Conservation (phyloP, 495 filamentous ascomycete species). For the Neurospora sp. region DNA sequence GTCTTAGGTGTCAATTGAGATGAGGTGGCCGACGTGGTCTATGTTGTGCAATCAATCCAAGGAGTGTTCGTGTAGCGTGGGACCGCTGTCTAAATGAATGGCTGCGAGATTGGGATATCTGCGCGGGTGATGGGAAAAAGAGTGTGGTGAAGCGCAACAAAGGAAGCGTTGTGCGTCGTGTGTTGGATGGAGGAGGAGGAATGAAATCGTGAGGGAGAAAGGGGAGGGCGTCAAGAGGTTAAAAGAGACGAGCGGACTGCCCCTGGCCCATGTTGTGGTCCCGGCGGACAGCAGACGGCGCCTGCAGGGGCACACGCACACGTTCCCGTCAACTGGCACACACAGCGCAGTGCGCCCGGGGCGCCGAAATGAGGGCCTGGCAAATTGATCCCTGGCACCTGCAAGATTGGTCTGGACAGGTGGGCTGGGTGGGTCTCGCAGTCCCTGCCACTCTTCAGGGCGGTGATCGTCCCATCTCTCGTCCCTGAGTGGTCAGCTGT, state of each 20-base stretch:
- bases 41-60: constrained; percentile 11
- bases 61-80: constrained; percentile 6
- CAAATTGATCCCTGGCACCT: neutral
- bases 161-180: constrained; percentile 8
- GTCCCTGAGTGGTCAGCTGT: constrained; percentile 8
- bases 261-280: neutral
- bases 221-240: constrained; percentile 8
- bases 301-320: neutral
- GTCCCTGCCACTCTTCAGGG: constrained; percentile 7
- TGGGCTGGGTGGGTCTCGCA: neutral
- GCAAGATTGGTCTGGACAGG: neutral
- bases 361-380: constrained; percentile 15
- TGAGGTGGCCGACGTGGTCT: constrained; percentile 3
- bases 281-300: neutral
- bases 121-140: constrained; percentile 9
- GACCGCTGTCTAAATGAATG: constrained; percentile 19
- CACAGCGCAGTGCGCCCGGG: neutral
- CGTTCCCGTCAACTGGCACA: neutral
- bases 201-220: constrained; percentile 3
- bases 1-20: neutral
- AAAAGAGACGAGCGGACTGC: neutral
- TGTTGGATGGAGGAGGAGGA: constrained; percentile 2
- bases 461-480: constrained; percentile 7
- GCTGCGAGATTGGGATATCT: constrained; percentile 25
- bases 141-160: constrained; percentile 21